These are phyloP conservation scores for Russula sp. DNA, from an alignment of 768 basidiomycete species.

Conservation along the genomic window DNA sequence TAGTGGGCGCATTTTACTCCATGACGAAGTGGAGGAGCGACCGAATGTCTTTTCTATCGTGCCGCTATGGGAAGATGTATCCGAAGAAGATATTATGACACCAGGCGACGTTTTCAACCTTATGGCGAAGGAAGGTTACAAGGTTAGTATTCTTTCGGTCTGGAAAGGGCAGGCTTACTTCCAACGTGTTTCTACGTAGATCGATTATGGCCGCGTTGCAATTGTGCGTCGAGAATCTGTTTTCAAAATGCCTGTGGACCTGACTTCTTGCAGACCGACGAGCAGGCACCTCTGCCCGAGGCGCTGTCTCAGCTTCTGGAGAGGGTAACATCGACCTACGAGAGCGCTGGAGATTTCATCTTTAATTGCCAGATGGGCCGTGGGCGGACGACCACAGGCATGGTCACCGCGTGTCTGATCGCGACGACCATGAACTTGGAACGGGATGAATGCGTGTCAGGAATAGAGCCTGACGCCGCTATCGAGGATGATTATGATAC, in stretches of 20 bases:
- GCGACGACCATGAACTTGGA: constrained; percentile 63
- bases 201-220: constrained; percentile 82
- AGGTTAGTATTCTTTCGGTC: constrained; percentile 33
- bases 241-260: not conserved
- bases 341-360: constrained; percentile 65
- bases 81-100: constrained; percentile 77
- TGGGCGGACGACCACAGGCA: constrained; percentile 90
- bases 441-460: constrained; percentile 33
- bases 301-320: constrained; percentile 74
- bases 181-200: constrained; percentile 34
- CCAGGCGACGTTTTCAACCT: constrained; percentile 74
- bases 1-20: constrained; percentile 76
- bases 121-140: constrained; percentile 71
- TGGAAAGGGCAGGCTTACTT: not conserved
- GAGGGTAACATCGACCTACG: constrained; percentile 52
- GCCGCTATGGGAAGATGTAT: constrained; percentile 89
- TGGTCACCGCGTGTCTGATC: constrained; percentile 85
- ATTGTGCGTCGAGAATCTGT: constrained; percentile 51
- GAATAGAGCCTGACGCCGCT: constrained; percentile 31
- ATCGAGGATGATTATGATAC: constrained; percentile 47
- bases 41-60: constrained; percentile 87
- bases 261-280: constrained; percentile 66
- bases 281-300: constrained; percentile 90
- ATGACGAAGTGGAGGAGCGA: constrained; percentile 92
- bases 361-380: constrained; percentile 99